Evolutionary conservation across 139 green algal genomes (phyloP).

Genomic region (Tetraselmis striata): DNA sequence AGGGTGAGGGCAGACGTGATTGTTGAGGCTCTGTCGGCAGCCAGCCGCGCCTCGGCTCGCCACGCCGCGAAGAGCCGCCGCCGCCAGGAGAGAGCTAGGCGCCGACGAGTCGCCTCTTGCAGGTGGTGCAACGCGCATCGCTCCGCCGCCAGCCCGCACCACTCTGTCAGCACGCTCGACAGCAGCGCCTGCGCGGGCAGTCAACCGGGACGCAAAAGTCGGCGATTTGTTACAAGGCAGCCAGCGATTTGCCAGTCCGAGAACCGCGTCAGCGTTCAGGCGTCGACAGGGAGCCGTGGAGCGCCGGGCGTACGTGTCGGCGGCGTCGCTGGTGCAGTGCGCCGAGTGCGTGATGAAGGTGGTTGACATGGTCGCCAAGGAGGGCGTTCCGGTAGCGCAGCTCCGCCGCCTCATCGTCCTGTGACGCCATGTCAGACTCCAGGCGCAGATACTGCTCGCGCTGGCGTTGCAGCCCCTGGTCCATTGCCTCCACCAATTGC

Average conservation of each 20-base stretch:
- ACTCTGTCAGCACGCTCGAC: background rate
- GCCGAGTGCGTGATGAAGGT: background rate
- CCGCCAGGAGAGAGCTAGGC: background rate
- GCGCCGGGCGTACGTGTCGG: background rate
- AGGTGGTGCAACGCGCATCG: background rate
- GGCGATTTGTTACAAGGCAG: too few relatives aligned
- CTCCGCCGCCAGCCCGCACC: background rate
- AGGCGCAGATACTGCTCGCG: background rate
- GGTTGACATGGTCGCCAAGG: background rate
- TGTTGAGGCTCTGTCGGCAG: background rate
- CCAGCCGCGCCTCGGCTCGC: background rate
- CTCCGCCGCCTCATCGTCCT: background rate
- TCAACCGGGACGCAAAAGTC: too few relatives aligned
- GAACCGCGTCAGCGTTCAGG: too few relatives aligned
- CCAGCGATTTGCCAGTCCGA: too few relatives aligned
- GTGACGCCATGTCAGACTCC: background rate
- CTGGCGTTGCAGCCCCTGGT: background rate
- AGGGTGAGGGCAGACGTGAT: background rate
- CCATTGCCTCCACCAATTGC: background rate
- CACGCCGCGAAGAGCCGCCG: background rate
- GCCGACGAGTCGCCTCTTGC: background rate
- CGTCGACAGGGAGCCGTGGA: too few relatives aligned
- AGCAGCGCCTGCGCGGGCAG: background rate
- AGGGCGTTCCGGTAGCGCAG: background rate
- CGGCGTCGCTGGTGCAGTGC: background rate